These are phyloP conservation scores for Lumnitzera littorea DNA, from an alignment of 345 rosid species.

Conservation along the genomic window DNA sequence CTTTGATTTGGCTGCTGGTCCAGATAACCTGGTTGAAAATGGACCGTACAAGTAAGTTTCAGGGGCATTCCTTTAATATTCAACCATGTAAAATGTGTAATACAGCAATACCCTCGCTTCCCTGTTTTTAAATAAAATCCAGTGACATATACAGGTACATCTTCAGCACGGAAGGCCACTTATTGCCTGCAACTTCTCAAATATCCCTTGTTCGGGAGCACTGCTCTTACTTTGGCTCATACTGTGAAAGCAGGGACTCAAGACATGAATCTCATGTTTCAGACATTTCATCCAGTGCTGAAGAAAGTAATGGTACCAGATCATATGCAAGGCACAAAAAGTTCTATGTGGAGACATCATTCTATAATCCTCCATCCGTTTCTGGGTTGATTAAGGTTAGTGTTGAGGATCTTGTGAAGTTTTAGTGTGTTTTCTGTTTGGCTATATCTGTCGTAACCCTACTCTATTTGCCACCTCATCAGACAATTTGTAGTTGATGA, in stretches of 20 bases:
- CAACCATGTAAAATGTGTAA: too few relatives aligned
- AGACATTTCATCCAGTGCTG: conserved; percentile 20
- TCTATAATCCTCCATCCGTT: conserved; percentile 34
- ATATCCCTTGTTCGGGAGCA: conserved; percentile 78
- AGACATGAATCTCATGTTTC: conserved; percentile 26
- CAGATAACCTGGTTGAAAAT: conserved; percentile 91
- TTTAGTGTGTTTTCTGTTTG: not conserved
- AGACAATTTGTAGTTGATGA: not conserved
- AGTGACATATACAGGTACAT: conserved; percentile 40
- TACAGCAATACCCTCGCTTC: too few relatives aligned
- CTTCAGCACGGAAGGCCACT: conserved; percentile 94
- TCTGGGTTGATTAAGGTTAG: conserved; percentile 80
- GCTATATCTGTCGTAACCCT: not conserved
- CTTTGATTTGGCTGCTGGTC: conserved; percentile 82
- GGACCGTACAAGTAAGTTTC: conserved; percentile 89
- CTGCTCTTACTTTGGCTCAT: conserved; percentile 82
- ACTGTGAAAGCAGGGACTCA: conserved; percentile 43
- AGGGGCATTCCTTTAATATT: too few relatives aligned
- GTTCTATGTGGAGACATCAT: conserved; percentile 24
- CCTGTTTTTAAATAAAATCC: not conserved
- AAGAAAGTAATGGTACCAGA: conserved; percentile 34
- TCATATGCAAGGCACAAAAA: conserved; percentile 19
- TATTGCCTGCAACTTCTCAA: conserved; percentile 81
- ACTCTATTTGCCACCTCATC: not conserved
- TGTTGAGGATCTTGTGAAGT: not conserved